Evolutionary conservation across 2,329 filamentous ascomycete species (phyloP).

Genomic region (Aspergillus proliferans): DNA sequence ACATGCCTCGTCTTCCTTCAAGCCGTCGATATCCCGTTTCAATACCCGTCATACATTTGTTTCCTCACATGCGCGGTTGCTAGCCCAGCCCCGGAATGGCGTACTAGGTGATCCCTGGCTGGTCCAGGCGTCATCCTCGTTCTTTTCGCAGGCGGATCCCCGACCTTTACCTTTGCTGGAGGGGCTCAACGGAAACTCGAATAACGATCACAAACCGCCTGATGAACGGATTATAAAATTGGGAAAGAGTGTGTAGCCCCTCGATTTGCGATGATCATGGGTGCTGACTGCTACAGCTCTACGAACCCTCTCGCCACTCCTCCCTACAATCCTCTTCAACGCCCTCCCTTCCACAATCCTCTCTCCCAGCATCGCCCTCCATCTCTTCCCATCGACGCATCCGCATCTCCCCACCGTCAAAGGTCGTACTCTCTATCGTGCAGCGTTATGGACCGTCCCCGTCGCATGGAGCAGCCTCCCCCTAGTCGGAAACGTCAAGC

Average conservation of each 20-base stretch:
- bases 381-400: conserved; percentile 58
- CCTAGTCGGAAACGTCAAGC: conserved; percentile 79
- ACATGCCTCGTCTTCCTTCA: neutral
- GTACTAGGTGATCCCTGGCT: conserved; percentile 32
- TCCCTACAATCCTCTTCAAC: conserved; percentile 55
- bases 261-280: conserved; percentile 4
- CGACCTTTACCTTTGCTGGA: conserved; percentile 16
- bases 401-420: conserved; percentile 79
- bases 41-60: conserved; percentile 18
- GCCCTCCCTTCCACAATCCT: conserved; percentile 58
- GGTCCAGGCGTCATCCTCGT: conserved; percentile 13
- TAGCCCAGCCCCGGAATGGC: conserved; percentile 34
- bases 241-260: conserved; percentile 50
- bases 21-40: conserved; percentile 2
- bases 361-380: conserved; percentile 56
- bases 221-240: conserved; percentile 57
- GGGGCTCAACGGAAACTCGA: conserved; percentile 13
- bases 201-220: conserved; percentile 43
- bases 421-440: conserved; percentile 82
- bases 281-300: conserved; percentile 41
- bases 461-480: conserved; percentile 93
- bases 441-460: conserved; percentile 91
- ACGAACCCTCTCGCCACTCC: conserved; percentile 54
- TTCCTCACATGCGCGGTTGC: conserved; percentile 21
- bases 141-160: conserved; percentile 21